A percentile compares a stretch with the other conserved stretches of the same genome.
phyloP scores from a whole-genome alignment of 768 basidiomycete species.

The Collybiopsis luxurians region DNA sequence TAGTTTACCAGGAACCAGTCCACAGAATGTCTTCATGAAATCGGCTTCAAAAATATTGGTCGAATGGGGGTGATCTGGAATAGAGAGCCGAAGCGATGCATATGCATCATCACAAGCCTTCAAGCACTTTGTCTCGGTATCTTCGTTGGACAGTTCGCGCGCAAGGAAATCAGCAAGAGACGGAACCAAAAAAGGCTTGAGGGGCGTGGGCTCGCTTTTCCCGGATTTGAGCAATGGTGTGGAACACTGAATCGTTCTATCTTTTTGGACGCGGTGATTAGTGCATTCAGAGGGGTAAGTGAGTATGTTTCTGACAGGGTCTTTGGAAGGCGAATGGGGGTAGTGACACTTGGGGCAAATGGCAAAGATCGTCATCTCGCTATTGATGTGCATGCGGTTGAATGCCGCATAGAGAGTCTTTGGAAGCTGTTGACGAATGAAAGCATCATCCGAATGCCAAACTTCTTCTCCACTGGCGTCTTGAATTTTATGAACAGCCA shows the following conservation, averaged over 20 bases:
- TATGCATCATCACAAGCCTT: slow-evolving; percentile 10
- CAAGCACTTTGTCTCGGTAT: slow-evolving; percentile 2
- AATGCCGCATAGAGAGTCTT: slow-evolving; percentile 11
- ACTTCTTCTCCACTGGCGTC: background rate
- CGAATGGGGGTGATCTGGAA: background rate
- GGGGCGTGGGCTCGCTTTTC: too few species aligned
- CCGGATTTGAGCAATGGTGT: background rate
- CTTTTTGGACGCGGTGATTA: background rate
- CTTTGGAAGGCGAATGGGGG: slow-evolving; percentile 11
- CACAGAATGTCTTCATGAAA: background rate
- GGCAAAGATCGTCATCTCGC: slow-evolving; percentile 12
- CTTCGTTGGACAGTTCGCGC: slow-evolving; percentile 3
- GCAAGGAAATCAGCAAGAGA: slow-evolving; percentile 12
- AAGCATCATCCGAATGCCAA: background rate
- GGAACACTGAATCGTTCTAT: background rate
- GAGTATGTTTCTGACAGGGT: background rate
- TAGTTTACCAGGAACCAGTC: background rate
- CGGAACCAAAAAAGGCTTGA: slow-evolving; percentile 9
- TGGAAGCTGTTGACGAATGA: slow-evolving; percentile 13
- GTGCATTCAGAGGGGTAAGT: slow-evolving; percentile 3
- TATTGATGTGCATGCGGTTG: slow-evolving; percentile 11
- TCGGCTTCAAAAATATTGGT: background rate
- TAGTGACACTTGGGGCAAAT: slow-evolving; percentile 14
- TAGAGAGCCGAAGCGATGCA: too few species aligned
- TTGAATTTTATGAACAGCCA: background rate